Evolutionary conservation across 2,329 filamentous ascomycete species (phyloP).

Genomic region (Claviceps paspali): DNA sequence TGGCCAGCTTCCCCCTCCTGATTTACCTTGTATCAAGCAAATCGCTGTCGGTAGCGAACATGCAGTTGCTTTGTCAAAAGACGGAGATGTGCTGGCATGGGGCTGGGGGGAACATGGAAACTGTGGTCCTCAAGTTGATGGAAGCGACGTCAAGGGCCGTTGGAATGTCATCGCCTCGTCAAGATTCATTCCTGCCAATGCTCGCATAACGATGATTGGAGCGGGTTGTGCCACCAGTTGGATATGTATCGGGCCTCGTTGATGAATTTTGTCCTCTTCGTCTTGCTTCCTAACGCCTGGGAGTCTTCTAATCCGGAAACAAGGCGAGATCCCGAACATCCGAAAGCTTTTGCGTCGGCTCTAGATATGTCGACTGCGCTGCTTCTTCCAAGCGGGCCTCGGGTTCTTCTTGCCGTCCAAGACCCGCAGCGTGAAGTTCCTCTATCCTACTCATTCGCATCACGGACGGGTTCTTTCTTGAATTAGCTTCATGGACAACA

Average conservation of each 20-base stretch:
- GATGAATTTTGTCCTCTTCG: neutral
- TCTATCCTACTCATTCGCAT: conserved; percentile 27
- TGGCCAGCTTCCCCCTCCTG: conserved; percentile 56
- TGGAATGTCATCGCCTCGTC: conserved; percentile 52
- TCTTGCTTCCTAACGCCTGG: neutral
- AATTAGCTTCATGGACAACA: conserved; percentile 14
- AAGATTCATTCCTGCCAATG: conserved; percentile 34
- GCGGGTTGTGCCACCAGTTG: conserved; percentile 90
- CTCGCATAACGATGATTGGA: conserved; percentile 45
- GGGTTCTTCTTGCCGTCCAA: conserved; percentile 9
- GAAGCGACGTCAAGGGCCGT: conserved; percentile 51
- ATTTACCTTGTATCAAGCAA: conserved; percentile 39
- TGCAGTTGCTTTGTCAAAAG: conserved; percentile 52
- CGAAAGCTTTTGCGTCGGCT: conserved; percentile 60
- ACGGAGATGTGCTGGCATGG: conserved; percentile 63
- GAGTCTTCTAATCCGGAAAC: conserved; percentile 21
- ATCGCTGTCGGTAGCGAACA: conserved; percentile 89
- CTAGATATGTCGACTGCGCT: conserved; percentile 27
- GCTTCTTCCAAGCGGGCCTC: conserved; percentile 8
- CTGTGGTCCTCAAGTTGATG: conserved; percentile 55
- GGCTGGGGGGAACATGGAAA: conserved; percentile 98
- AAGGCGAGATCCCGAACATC: conserved; percentile 39
- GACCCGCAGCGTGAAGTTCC: conserved; percentile 10
- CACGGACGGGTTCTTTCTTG: conserved; percentile 26
- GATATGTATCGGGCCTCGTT: conserved; percentile 34